Evolutionary conservation across 2,329 filamentous ascomycete genomes (phyloP), one percentile per base, ranked within the genome.

Genomic region (Talaromyces piceae): DNA sequence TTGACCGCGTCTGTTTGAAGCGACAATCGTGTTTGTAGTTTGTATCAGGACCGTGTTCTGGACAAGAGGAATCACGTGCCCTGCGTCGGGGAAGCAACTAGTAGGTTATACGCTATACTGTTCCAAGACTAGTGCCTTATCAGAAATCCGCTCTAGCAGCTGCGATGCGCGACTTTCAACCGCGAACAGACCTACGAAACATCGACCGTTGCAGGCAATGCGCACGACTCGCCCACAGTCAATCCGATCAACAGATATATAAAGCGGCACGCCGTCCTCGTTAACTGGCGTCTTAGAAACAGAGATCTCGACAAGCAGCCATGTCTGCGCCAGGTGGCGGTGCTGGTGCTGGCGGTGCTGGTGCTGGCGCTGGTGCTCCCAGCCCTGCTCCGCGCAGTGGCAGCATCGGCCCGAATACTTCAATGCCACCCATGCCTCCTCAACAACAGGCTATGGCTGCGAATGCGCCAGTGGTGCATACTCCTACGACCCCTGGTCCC

Each of bases 351-450:
- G 27, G 27, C 27, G 27, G 27, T 30, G 27, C 27, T 30, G 27
- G 27, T 30, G 27, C 27, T 30, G 27, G 27, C 13, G 27, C 27
- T 18, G 59, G 52, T 41, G 72, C 72, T 55, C 71, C 72, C 48
- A 75, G 72, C 64, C 71, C 75, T 70, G 70, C 69, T 54, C 72
- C 74, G 37, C 69, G 73, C 57, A 71, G 72, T 62, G 68, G 69
- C 52, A 75, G 72, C 58, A 75, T 74, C 62, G 75, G 74, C 27
- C 70, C 74, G 51, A 73, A 64, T 45, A 59, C 65, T 58, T 66
- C 66, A 55, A 70, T 75, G 62, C 59, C 65, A 26, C 39, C 39
- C 13, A 4, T 43, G 13, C 72, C 73, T 60, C 73, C 77, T 66
- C 67, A 72, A 51, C 74, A 72, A 51, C 74, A 76, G 55, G 73